phyloP scores from a whole-genome alignment of 2,329 filamentous ascomycete species.

The Phialocephala subalpina region DNA sequence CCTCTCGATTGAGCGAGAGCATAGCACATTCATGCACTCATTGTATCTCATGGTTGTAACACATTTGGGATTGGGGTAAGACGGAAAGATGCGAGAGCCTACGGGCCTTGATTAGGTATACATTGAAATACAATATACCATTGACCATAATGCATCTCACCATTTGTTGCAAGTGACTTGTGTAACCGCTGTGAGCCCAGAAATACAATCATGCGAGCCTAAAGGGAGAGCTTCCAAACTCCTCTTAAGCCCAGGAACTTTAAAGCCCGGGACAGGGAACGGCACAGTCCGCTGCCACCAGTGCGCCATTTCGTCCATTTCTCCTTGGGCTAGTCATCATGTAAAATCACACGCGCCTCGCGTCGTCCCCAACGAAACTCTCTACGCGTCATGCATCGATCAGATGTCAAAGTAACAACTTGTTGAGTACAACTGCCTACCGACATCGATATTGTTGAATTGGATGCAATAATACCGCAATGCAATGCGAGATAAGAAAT shows the following conservation, averaged over 20 bases:
- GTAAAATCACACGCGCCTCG: too few relatives aligned
- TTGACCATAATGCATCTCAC: neutral
- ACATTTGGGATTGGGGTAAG: constrained; percentile 6
- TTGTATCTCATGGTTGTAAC: constrained; percentile 9
- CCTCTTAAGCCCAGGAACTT: too few relatives aligned
- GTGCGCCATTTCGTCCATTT: too few relatives aligned
- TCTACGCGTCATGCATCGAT: too few relatives aligned
- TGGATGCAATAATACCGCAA: neutral
- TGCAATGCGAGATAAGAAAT: neutral
- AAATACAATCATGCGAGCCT: too few relatives aligned
- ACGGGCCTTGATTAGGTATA: neutral
- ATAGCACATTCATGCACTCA: constrained; percentile 14
- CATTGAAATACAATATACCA: constrained; percentile 20
- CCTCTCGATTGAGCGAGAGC: constrained; percentile 7
- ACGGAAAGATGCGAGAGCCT: neutral
- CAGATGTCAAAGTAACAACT: too few relatives aligned
- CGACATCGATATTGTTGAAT: neutral
- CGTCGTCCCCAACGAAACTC: too few relatives aligned
- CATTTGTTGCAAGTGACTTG: neutral
- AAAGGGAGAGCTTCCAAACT: too few relatives aligned
- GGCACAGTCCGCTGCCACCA: too few relatives aligned
- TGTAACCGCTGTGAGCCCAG: neutral
- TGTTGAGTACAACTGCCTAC: too few relatives aligned
- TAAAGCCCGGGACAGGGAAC: too few relatives aligned
- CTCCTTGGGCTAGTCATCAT: too few relatives aligned